A percentile compares a stretch with the other conserved stretches of the same genome.
phyloP scores from a whole-genome alignment of 2,329 filamentous ascomycete genomes.

The Fusarium nanum region DNA sequence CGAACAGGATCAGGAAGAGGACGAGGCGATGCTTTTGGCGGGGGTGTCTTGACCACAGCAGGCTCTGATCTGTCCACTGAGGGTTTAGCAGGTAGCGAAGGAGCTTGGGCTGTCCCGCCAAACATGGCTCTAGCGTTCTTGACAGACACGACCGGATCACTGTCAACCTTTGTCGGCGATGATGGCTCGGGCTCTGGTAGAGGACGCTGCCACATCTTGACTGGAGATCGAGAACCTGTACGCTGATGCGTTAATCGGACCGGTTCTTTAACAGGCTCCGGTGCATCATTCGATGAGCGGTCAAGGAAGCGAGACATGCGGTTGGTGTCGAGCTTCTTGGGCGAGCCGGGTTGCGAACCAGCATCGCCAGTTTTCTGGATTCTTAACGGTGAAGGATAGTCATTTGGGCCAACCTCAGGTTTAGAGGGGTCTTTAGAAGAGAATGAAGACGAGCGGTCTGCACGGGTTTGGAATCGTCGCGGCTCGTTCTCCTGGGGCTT shows the following conservation, averaged over 20 bases:
- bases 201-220: slow-evolving; percentile 50
- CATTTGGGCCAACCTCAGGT: slow-evolving; percentile 43
- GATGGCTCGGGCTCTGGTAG: slow-evolving; percentile 46
- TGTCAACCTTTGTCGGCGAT: slow-evolving; percentile 51
- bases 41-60: slow-evolving; percentile 33
- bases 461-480: slow-evolving; percentile 8
- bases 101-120: slow-evolving; percentile 44
- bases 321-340: slow-evolving; percentile 69
- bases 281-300: slow-evolving; percentile 49
- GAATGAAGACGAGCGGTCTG: slow-evolving; percentile 36
- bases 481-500: slow-evolving; percentile 34
- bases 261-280: slow-evolving; percentile 45
- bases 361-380: slow-evolving; percentile 50
- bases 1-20: slow-evolving; percentile 31
- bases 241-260: slow-evolving; percentile 48
- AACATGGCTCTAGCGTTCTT: slow-evolving; percentile 51
- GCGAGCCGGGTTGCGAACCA: slow-evolving; percentile 61
- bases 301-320: slow-evolving; percentile 69
- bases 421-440: slow-evolving; percentile 38
- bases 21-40: slow-evolving; percentile 32
- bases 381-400: slow-evolving; percentile 44
- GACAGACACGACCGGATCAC: slow-evolving; percentile 54
- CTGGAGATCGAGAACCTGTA: slow-evolving; percentile 54
- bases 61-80: slow-evolving; percentile 40
- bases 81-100: slow-evolving; percentile 39